A percentile compares a stretch with the other conserved stretches of the same genome.
Conservation (phyloP, 441 rosid genomes). For the Gossypium aridum region DNA sequence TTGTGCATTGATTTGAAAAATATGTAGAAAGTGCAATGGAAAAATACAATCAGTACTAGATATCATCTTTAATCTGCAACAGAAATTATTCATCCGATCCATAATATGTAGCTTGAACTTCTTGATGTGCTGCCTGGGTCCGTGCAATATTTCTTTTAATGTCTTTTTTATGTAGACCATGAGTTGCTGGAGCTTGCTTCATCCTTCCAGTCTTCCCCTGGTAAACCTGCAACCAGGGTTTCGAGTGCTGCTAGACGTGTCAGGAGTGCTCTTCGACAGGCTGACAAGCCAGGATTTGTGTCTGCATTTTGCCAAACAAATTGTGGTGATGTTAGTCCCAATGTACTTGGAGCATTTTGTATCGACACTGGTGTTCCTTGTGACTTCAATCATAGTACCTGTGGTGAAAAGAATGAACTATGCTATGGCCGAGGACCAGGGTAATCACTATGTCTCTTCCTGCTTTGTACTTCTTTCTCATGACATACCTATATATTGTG, state of each 20-base stretch:
- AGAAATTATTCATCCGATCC: neutral
- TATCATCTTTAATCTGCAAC: neutral
- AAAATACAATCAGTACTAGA: neutral
- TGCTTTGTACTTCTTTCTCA: neutral
- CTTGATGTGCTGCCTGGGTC: neutral
- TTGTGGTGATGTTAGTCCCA: constrained; percentile 97
- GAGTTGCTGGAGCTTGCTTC: constrained; percentile 85
- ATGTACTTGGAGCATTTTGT: constrained; percentile 92
- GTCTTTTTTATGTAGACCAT: constrained; percentile 44
- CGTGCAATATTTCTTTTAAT: neutral
- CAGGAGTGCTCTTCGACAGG: constrained; percentile 65
- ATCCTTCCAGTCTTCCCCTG: constrained; percentile 67
- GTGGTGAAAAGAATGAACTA: constrained; percentile 80
- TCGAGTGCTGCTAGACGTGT: constrained; percentile 71
- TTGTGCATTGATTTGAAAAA: neutral
- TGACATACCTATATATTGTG: neutral
- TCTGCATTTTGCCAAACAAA: constrained; percentile 94
- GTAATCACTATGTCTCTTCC: constrained; percentile 31
- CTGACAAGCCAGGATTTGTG: constrained; percentile 76
- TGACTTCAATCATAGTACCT: constrained; percentile 96
- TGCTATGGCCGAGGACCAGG: constrained; percentile 99
- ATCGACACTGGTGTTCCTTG: constrained; percentile 81
- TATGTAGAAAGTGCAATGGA: neutral
- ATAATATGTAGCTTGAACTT: neutral
- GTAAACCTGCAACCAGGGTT: constrained; percentile 55